Percentiles rank a stretch among this genome's conserved stretches.
phyloP scores from a whole-genome alignment of 495 filamentous ascomycete genomes.

The Pseudotulostoma volvatum region DNA sequence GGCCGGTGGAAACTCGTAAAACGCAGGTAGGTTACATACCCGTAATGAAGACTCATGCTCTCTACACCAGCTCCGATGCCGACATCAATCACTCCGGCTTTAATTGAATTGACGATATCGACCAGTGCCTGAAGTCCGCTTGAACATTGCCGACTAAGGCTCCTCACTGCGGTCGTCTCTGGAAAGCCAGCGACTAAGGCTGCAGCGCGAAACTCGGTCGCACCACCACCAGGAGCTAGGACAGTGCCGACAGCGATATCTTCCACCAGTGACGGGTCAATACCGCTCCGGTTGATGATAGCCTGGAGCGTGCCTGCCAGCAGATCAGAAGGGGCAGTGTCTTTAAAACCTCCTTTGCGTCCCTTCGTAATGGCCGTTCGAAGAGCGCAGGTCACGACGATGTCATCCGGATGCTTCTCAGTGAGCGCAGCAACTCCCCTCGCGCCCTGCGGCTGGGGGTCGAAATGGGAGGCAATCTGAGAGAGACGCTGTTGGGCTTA shows the following conservation, averaged over 20 bases:
- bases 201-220: slow-evolving; percentile 91
- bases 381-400: slow-evolving; percentile 86
- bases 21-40: slow-evolving; percentile 30
- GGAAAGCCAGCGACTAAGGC: slow-evolving; percentile 86
- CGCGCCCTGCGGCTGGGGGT: slow-evolving; percentile 14
- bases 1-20: neutral
- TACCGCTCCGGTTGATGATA: slow-evolving; percentile 65
- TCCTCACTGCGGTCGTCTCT: slow-evolving; percentile 62
- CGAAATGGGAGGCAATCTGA: slow-evolving; percentile 47
- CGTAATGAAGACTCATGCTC: slow-evolving; percentile 88
- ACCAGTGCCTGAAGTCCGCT: slow-evolving; percentile 78
- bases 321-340: slow-evolving; percentile 72
- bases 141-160: slow-evolving; percentile 82
- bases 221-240: slow-evolving; percentile 81
- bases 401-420: slow-evolving; percentile 52
- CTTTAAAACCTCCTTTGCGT: slow-evolving; percentile 88
- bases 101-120: slow-evolving; percentile 85
- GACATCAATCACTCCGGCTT: slow-evolving; percentile 81
- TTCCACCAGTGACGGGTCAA: slow-evolving; percentile 72
- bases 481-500: slow-evolving; percentile 47
- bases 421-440: slow-evolving; percentile 37
- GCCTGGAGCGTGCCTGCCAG: slow-evolving; percentile 70
- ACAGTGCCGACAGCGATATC: slow-evolving; percentile 89
- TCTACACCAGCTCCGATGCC: slow-evolving; percentile 95
- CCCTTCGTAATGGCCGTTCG: slow-evolving; percentile 86